A percentile compares a stretch with the other conserved stretches of the same genome.
phyloP scores from a whole-genome alignment of 2,329 filamentous ascomycete species.

The Periconia sp. region DNA sequence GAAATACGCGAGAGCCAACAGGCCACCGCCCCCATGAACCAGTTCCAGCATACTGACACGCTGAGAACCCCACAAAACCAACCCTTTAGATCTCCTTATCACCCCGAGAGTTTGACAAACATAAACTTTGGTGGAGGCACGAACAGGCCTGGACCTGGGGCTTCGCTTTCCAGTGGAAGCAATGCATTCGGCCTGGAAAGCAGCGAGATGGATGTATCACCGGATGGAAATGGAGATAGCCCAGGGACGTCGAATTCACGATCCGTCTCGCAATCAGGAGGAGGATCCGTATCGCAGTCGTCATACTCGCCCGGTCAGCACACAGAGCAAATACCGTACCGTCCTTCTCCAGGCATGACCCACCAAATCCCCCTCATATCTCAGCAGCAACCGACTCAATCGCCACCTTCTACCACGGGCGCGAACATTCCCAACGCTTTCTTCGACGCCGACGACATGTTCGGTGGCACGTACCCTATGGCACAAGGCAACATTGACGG shows the following conservation, averaged over 20 bases:
- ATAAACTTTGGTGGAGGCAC: constrained; percentile 24
- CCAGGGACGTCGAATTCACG: constrained; percentile 21
- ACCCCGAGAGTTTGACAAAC: constrained; percentile 19
- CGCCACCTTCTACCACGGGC: background rate
- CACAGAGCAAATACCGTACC: constrained; percentile 30
- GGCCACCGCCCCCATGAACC: constrained; percentile 26
- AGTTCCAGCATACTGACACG: constrained; percentile 22
- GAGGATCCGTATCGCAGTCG: constrained; percentile 37
- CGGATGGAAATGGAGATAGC: constrained; percentile 31
- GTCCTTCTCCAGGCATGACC: constrained; percentile 26
- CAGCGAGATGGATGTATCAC: constrained; percentile 41
- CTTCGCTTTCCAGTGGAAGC: background rate
- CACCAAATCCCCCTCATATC: constrained; percentile 14
- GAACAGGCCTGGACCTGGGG: background rate
- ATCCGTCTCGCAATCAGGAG: constrained; percentile 32
- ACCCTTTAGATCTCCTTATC: constrained; percentile 20
- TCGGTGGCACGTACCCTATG: constrained; percentile 8
- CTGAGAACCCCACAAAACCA: constrained; percentile 7
- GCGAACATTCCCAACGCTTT: constrained; percentile 2
- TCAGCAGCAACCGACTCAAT: constrained; percentile 2
- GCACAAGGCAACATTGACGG: background rate
- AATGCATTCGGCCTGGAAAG: constrained; percentile 14
- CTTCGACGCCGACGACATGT: constrained; percentile 16
- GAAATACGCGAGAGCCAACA: constrained; percentile 38
- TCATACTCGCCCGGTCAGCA: constrained; percentile 37